A percentile compares a stretch with the other conserved stretches of the same genome.
Conservation (phyloP, 2,329 filamentous ascomycete genomes). For the Fusarium sp. region DNA sequence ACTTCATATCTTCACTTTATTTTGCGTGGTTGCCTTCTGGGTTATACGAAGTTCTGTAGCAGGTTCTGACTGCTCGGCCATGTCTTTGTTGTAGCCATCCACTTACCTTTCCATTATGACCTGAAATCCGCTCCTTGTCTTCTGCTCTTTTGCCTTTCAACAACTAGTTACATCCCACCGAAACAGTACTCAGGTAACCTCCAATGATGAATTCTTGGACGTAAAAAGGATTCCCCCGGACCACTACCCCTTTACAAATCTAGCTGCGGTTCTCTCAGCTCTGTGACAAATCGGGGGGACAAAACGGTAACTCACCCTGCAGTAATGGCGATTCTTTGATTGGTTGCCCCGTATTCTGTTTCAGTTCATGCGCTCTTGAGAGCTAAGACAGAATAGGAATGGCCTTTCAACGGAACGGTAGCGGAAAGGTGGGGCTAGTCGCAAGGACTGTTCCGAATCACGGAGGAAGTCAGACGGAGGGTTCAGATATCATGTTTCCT, state of each 20-base stretch:
- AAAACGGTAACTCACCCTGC: neutral
- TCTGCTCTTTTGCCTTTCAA: neutral
- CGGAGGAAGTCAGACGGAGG: neutral
- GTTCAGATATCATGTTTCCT: neutral
- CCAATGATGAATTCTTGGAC: accelerated
- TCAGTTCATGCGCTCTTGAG: accelerated
- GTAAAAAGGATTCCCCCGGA: neutral
- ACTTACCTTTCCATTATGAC: accelerated
- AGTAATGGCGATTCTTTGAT: no score
- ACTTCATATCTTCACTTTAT: neutral
- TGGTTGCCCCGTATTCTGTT: neutral
- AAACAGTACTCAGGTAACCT: accelerated
- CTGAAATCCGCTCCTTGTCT: neutral
- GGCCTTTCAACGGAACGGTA: neutral
- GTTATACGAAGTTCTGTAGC: neutral
- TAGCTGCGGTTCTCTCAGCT: no score
- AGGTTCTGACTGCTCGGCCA: neutral
- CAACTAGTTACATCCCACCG: accelerated
- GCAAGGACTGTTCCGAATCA: neutral
- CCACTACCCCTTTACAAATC: no score
- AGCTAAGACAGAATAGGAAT: neutral
- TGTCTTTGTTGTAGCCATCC: neutral
- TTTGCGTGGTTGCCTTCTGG: neutral
- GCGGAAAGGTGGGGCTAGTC: neutral
- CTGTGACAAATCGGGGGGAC: neutral